Evolutionary conservation across 2,329 filamentous ascomycete species (phyloP), one percentile per base, ranked within the genome.

Genomic region (Camillea tinctor): DNA sequence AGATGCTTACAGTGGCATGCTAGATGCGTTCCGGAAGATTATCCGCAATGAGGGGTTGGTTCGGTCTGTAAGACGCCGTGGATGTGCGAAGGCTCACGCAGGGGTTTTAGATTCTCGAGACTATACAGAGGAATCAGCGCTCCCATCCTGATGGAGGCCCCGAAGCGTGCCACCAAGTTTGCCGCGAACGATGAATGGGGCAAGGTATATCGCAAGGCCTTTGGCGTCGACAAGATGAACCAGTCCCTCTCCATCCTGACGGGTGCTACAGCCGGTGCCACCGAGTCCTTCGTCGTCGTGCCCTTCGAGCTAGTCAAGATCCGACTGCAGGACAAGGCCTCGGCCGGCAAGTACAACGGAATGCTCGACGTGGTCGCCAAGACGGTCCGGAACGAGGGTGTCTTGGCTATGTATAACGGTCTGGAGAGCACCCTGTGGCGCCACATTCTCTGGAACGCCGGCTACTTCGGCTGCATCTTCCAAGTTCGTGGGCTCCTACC

Each of bases 181-280:
- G 94, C 95, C 52, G 95, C 95, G 79, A 99, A 99, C 79, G 95
- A 99, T 76, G 92, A 94, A 76, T 99, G 95, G 95, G 95, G 95
- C 71, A 88, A 93, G 78, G 85, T 97, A 79, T 99, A 96, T 83
- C 91, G 93, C 74, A 89, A 90, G 68, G 75, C 90, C 55, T 98
- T 99, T 74, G 92, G 91, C 67, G 83, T 90, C 58, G 77, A 86
- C 59, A 91, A 97, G 81, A 95, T 96, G 88, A 98, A 85, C 73
- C 95, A 99, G 80, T 86, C 87, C 1, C 86, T 99, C 60, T 96
- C 95, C 22, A 86, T 97, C 66, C 86, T 99, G 55, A 99, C 95
- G 3, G 95, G 95, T 69, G 95, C 95, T 36, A 92, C 93, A 22
- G 95, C 95, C 61, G 95, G 95, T 75, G 95, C 94, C 40, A 98